Evolutionary conservation across 306 rosid species (phyloP), one percentile per base, ranked within the genome.

Genomic region (Ochetophila trinervis): DNA sequence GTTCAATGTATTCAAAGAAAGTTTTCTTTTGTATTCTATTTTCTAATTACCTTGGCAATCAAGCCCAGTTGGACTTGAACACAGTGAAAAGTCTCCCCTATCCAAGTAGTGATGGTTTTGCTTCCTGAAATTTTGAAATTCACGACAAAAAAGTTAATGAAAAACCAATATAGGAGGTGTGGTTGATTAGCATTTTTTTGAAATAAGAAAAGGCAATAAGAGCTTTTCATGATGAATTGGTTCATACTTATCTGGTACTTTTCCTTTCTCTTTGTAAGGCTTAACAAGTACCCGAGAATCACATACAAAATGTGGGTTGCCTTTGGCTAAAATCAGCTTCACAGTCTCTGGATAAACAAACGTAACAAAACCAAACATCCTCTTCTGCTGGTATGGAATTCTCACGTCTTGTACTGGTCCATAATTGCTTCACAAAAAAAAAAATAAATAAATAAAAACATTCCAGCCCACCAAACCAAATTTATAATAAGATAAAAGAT

Each of bases 351-450:
- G 91, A 63, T 83, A 85, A 74, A 85, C 85, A 76, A 92, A 92
- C 18, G 96, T 87, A 47, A 92, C 98, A 82, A 92, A 92, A 34
- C 98, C 98, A 66, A 92, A 92, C 98, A 92, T 92, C 49, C 98
- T 83, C 82, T 89, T 92, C 56, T 89, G 98, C 81, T 92, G 98
- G 78, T 89, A 92, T 6, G 98, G 98, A 67, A 92, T 92, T 78
- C 98, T 84, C 68, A 92, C 98, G 70, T 92, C 98, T 87, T 92
- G 95, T 32, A 92, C 98, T 17, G 96, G 98, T 69, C 98, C 98
- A 70, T 77, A 92, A 60, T 82, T 84, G 89, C 98, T 92, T 82
- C 81, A 82, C 67, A 76, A 27, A 27, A 27, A 27, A 27, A 27
- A 27, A 27, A 27, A 27, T 1, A 27, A 27, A 27, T 27, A 4